Base-by-base conservation (phyloP, 2,329 filamentous ascomycete genomes). In the Furcasterigmium sp. region DNA sequence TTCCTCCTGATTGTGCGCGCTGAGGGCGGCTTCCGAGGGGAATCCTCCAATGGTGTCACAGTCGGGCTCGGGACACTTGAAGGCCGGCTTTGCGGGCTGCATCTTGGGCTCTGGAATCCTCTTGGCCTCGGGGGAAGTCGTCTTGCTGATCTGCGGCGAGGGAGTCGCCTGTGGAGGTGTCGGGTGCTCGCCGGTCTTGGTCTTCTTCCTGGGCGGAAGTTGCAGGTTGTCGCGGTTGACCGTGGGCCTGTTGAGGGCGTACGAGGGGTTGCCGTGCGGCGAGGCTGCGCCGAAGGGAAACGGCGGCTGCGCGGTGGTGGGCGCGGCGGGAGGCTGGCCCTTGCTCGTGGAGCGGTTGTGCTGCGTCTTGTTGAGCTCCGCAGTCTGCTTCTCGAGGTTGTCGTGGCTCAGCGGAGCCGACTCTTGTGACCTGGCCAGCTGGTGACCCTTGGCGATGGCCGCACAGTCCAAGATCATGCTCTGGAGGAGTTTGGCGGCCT, bases 251-350 rank as follows among this genome's bases (percentile, higher is more conserved):
- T 62, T 67, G 23, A 26, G n/a, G 37, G 74, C 70, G 48, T 80
- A 81, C 7, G 65, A 69, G 2, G 80, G 80, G 44, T 76, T 73
- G 11, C 78, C 80, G 49, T 80, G 75, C 25, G 80, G 80, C 6
- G 80, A 82, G 8, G 69, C 63, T 15, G 69, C 73, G 11, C 73
- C 73, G 44, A 82, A 71, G 20, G 67, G 61, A 56, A 80, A 80
- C 0, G 78, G 78, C 14, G 78, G 72, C 48, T 80, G 76, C 13
- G 71, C 54, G 2, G 72, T 72, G 0, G 76, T 82, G 14, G 80
- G 78, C 9, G 80, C 77, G 11, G 76, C 68, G 4, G 78, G 77
- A 1, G 73, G 61, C 47, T 75, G 70, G 8, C 64, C 67, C 55
- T 74, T 77, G 56, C 66, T 72, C 26, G 52, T 59, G 5, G 63